Evolutionary conservation across 2,329 filamentous ascomycete genomes (phyloP).

Genomic region (Aspergillus japonicus): DNA sequence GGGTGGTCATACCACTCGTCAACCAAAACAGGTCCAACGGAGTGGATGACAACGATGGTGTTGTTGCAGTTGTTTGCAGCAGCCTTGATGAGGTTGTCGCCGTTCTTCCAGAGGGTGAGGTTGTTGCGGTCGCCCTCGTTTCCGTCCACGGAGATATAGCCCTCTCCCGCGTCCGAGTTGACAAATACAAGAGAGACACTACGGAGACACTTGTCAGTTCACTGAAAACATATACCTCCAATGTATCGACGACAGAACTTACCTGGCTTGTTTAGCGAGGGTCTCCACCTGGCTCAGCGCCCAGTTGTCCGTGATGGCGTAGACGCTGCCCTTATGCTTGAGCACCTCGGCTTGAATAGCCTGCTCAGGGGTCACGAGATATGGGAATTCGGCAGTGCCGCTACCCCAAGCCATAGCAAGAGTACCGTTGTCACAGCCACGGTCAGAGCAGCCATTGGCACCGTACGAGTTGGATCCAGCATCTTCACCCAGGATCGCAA

Average conservation of each 20-base stretch:
- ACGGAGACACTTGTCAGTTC: background rate
- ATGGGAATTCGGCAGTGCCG: constrained; percentile 61
- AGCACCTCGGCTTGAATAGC: constrained; percentile 67
- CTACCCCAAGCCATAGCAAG: constrained; percentile 64
- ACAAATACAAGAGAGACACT: constrained; percentile 75
- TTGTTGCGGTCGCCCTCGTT: constrained; percentile 91
- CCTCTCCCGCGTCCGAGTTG: constrained; percentile 83
- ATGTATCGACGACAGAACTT: constrained; percentile 1
- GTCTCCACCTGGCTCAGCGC: constrained; percentile 52
- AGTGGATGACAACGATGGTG: constrained; percentile 90
- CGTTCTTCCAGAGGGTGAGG: constrained; percentile 81
- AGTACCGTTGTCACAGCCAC: constrained; percentile 61
- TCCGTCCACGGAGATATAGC: constrained; percentile 76
- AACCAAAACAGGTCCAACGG: constrained; percentile 74
- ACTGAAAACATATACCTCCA: background rate
- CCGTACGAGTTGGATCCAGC: constrained; percentile 72
- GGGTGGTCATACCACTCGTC: constrained; percentile 60
- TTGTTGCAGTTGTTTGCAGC: constrained; percentile 78
- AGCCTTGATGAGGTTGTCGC: constrained; percentile 76
- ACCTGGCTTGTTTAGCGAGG: constrained; percentile 52
- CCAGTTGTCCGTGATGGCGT: constrained; percentile 59
- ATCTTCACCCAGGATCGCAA: constrained; percentile 79
- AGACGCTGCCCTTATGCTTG: constrained; percentile 64
- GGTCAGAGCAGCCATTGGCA: constrained; percentile 74
- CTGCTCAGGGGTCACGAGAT: constrained; percentile 61